Base-by-base conservation (phyloP, 306 rosid species). In the Lathyrus aphaca region DNA sequence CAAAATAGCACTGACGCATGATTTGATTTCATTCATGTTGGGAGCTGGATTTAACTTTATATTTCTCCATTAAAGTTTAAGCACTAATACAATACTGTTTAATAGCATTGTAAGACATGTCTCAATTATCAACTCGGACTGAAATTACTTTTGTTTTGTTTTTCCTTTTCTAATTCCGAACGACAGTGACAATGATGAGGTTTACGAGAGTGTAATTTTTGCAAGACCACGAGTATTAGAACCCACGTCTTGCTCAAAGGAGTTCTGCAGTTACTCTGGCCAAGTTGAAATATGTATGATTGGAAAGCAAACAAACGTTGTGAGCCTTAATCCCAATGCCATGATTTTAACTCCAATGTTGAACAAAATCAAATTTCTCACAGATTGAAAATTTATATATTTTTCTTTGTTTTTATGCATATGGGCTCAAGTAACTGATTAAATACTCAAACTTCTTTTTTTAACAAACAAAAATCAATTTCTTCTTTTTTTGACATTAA, bases 1-100 rank as follows among this genome's bases (percentile, higher is more conserved):
- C 45, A 5, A 66, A 62, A 67, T 38, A 63, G 49, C 83, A 51
- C 3, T 3, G 66, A 32, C 9, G 8, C 37, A 48, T 48, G 72
- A 54, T 70, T 70, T 62, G 38, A 51, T 21, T 46, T 58, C 43
- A 10, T 63, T 13, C 21, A 48, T 50, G 25, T 38, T 39, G 7
- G 29, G 74, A 18, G 51, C 54, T 4, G 18, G 44, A 32, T 63
- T 69, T 70, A 40, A 9, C 3, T 59, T 17, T 29, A 46, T 11
- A 37, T 16, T 6, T 58, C 53, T 51, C 18, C 38, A 44, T 43
- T 64, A 15, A 40, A 38, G 70, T 35, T 32, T 23, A 30, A 30
- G 21, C 15, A 14, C 40, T 5, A 62, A 7, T 13, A 30, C 6
- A 62, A 2, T 13, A 30, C 6, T 50, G 44, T 40, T 32, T 43